Base-by-base conservation (phyloP, 495 filamentous ascomycete genomes). In the Coniosporium apollinis region DNA sequence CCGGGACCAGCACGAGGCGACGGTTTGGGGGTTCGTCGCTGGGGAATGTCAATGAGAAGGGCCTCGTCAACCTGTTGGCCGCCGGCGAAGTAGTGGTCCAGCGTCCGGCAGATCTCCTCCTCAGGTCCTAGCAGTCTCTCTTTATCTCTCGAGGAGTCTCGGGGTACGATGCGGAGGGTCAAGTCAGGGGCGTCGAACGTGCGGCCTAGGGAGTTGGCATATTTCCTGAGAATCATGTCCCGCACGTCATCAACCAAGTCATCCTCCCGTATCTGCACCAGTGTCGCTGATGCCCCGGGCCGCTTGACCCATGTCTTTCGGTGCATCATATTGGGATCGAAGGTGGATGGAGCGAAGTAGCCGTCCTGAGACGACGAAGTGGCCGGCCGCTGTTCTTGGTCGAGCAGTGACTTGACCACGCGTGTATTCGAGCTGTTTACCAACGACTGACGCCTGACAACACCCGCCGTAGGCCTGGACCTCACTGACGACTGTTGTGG, bases 231-330 rank as follows among this genome's bases (percentile, higher is more conserved):
- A 18, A 96, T 85, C 67, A 85, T 70, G 45, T 94, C 91, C 37
- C 86, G 74, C 34, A 92, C 76, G 59, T 94, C 91, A 49, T 97
- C 89, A 14, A 96, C 89, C 56, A 97, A 54, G 46, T 91, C 82
- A 49, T 93, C 83, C 48, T 87, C 79, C 39, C 71, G 65, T 43
- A 91, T 79, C 30, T 79, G 74, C 25, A 97, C 79, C 44, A 85
- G 60, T 17, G 89, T 97, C 37, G 89, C 74, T 26, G 86, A 94
- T 28, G 72, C 82, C 39, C 75, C 70, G 9, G 76, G 76, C 41
- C 89, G 67, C 59, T 76, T 86, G 44, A 96, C 89, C 89, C 89
- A 97, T 41, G 96, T 74, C 65, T 89, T 94, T 49, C 82, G 70
- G 28, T 70, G 70, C 38, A 71, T 56, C 72, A 80, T 79, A 13